Conservation (phyloP, 768 basidiomycete genomes). For the Auriscalpium vulgare region DNA sequence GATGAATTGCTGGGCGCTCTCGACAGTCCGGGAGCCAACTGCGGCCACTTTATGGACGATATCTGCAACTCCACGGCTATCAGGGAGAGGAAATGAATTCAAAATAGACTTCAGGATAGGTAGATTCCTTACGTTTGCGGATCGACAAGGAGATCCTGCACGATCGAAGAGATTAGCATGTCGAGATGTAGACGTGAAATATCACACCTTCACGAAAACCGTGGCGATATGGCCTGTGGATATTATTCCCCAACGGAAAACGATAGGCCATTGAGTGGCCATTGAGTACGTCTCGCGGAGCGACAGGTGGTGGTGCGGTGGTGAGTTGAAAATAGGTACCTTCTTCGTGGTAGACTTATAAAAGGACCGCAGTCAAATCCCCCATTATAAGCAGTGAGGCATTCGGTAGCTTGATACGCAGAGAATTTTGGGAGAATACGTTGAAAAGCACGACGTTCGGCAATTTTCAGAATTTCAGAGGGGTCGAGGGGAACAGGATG, state of each 20-base stretch:
- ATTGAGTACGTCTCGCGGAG: neutral
- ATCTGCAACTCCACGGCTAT: conserved; percentile 58
- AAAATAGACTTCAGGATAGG: neutral
- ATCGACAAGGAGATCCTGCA: conserved; percentile 67
- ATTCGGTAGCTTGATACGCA: no score
- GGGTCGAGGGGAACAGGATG: no score
- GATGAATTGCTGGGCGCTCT: conserved; percentile 68
- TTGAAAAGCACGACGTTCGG: no score
- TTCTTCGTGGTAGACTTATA: no score
- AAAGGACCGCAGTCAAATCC: no score
- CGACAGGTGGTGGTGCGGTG: no score
- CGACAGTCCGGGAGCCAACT: conserved; percentile 67
- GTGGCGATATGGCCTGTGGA: conserved; percentile 71
- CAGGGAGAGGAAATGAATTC: neutral
- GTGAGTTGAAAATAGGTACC: no score
- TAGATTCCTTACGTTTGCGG: conserved; percentile 53
- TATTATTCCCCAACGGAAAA: conserved; percentile 80
- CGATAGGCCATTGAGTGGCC: conserved; percentile 26
- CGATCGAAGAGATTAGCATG: neutral
- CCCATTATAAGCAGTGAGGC: no score
- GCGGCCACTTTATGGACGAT: conserved; percentile 62
- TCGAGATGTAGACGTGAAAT: neutral
- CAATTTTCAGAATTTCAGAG: no score
- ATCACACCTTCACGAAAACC: conserved; percentile 54
- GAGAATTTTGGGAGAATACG: no score